Evolutionary conservation across 371 early-diverging fungal species (phyloP), one percentile per base, ranked within the genome.

Genomic region (Rhizomucor pusillus): DNA sequence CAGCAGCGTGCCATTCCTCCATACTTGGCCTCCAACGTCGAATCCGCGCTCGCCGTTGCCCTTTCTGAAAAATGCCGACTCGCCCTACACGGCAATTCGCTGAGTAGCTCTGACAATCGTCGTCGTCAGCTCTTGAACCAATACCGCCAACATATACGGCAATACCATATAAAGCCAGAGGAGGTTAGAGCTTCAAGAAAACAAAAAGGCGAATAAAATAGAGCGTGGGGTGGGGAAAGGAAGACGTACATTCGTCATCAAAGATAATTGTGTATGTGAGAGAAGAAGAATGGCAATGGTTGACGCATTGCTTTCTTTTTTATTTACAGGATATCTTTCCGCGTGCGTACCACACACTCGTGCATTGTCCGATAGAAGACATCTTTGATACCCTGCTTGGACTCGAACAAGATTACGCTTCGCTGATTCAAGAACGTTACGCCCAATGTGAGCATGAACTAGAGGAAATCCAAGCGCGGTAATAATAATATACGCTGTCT

Each of bases 341-440:
- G 35, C 81, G 84, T 58, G 90, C 90, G 2, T 88, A 84, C 63
- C 79, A 87, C 46, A 82, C 88, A 2, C 62, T 90, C 16, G 79
- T 86, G 14, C 81, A 84, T 52, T 86, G 86, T 14, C 79, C 82
- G 19, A 65, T 80, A 43, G 63, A 84, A 10, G 51, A 73, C 23
- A 69, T 88, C 2, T 88, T 87, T 62, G 87, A 90, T 60, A 80
- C 84, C 6, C 60, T 90, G 20, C 62, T 89, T 47, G 74, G 84
- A 23, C 66, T 88, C n/a, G 89, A 88, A 49, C 79, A 82, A 39
- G 77, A 66, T 36, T 87, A 87, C 67, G 78, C 86, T 1, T 54
- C 72, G 36, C 77, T 79, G 24, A 76, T 88, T n/a, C 80, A 77
- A 29, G 82, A 84, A 29, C 58, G 79, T 1, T 53, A 69, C 35